Evolutionary conservation across 2,329 filamentous ascomycete genomes (phyloP).

Genomic region (Nothophoma quercina): DNA sequence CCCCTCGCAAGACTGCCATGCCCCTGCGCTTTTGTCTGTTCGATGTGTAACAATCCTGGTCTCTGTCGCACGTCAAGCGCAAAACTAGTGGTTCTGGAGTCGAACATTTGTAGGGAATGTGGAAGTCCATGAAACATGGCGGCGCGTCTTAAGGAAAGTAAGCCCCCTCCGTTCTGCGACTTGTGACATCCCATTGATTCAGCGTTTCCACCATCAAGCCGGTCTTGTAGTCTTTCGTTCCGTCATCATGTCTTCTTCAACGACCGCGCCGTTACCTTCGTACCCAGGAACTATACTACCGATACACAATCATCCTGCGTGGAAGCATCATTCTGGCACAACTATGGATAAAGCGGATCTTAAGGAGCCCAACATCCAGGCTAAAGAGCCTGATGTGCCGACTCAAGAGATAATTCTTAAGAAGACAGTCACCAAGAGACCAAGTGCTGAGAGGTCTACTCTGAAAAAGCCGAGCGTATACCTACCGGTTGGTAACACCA

Average conservation of each 20-base stretch:
- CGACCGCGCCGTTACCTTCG: constrained; percentile 9
- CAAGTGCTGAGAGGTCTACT: no score
- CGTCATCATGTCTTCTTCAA: constrained; percentile 11
- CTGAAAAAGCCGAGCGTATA: constrained; percentile 4
- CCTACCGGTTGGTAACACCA: constrained; percentile 3
- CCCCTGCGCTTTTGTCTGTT: constrained; percentile 8
- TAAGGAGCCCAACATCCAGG: constrained; percentile 6
- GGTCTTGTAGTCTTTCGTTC: not conserved
- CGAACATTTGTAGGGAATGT: constrained; percentile 3
- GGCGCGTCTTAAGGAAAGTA: constrained; percentile 13
- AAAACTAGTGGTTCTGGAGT: constrained; percentile 9
- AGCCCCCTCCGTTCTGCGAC: constrained; percentile 4
- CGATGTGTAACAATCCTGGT: constrained; percentile 11
- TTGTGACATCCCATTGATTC: constrained; percentile 10
- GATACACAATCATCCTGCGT: constrained; percentile 13
- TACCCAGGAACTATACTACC: constrained; percentile 10
- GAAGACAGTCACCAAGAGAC: no score
- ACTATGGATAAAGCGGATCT: constrained; percentile 6
- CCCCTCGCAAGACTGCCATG: constrained; percentile 3
- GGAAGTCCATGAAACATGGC: constrained; percentile 13
- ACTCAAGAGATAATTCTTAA: not conserved
- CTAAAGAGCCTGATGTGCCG: not conserved
- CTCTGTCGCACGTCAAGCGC: constrained; percentile 12
- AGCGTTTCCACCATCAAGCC: constrained; percentile 4
- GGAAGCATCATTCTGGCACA: constrained; percentile 13